phyloP scores from a whole-genome alignment of 139 green algal species.

The Chlorella sp. region DNA sequence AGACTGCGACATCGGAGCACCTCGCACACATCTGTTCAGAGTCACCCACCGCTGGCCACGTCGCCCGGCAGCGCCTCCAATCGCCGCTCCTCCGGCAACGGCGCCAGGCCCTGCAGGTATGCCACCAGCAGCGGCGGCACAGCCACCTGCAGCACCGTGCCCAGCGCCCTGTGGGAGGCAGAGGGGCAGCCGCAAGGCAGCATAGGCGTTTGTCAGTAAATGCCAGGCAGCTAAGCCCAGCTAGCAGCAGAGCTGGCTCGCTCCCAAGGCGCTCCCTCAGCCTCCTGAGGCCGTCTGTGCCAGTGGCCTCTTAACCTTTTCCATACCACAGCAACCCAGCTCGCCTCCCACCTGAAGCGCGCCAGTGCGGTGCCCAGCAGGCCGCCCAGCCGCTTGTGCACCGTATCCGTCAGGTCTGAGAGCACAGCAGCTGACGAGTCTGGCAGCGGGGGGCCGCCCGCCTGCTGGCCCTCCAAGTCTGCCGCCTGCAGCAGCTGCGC shows the following conservation, averaged over 20 bases:
- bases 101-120: slow-evolving; percentile 26
- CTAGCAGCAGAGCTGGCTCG: too few relatives aligned
- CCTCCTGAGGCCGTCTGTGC: too few relatives aligned
- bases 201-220: too few relatives aligned
- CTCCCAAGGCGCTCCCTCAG: too few relatives aligned
- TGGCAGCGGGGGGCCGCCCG: neutral
- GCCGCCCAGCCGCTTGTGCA: slow-evolving; percentile 27
- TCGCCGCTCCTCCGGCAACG: slow-evolving; percentile 25
- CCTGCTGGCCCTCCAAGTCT: neutral
- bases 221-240: neutral
- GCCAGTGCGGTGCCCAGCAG: slow-evolving; percentile 38
- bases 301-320: too few relatives aligned
- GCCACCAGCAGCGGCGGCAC: slow-evolving; percentile 33
- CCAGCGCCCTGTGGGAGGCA: slow-evolving; percentile 12
- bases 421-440: neutral
- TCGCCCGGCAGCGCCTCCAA: slow-evolving; percentile 37
- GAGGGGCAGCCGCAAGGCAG: too few relatives aligned
- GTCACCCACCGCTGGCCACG: neutral
- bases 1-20: too few relatives aligned
- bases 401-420: slow-evolving; percentile 14
- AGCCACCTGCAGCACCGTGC: slow-evolving; percentile 38
- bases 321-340: too few relatives aligned
- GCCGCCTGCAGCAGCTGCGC: slow-evolving; percentile 13
- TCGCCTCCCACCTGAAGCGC: slow-evolving; percentile 29
- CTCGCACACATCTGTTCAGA: neutral